Evolutionary conservation across 495 filamentous ascomycete species (phyloP), one percentile per base, ranked within the genome.

Genomic region (Penicillium subrubescens): DNA sequence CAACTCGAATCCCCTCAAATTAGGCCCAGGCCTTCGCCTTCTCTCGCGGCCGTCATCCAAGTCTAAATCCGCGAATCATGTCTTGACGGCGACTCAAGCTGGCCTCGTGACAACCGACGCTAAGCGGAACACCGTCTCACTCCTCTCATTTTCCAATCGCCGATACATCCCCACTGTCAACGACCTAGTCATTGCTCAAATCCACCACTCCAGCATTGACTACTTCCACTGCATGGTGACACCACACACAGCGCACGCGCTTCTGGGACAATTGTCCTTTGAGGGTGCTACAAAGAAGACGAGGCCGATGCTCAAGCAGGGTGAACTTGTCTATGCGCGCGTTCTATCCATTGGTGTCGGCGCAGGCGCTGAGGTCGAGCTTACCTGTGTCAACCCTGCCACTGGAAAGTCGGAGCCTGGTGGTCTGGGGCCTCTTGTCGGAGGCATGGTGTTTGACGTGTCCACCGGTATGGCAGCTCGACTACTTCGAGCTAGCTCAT

Each of bases 211-310:
- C 31, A 85, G 87, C 50, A 70, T 79, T 27, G 95, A 99, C 67
- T 83, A 83, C 67, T 97, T 91, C 82, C 89, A 90, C 73, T 90
- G 87, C 76, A 76, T 84, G 59, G 77, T 92, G 34, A 86, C 85
- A 0, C 87, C 88, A 8, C 87, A 96, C 73, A 89, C 90, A 1
- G 75, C 92, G 10, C 84, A 87, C 66, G 93, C 92, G 3, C 79
- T 89, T 10, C 86, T 99, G 1, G 92, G 92, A 0, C 91, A 96
- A 68, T 84, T 99, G 8, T 86, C 94, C 25, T 99, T 99, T 73
- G 93, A 97, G 75, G 86, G 87, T 62, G 95, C 92, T 27, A 94
- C 88, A 39, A 96, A 92, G 75, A 99, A 98, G 74, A 96, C 92
- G 4, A 86, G 93, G 10, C 95, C 95, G 4, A 83, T 89, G 61